These are phyloP conservation scores for Tulasnella sp. DNA, from an alignment of 768 basidiomycete genomes.

Conservation along the genomic window DNA sequence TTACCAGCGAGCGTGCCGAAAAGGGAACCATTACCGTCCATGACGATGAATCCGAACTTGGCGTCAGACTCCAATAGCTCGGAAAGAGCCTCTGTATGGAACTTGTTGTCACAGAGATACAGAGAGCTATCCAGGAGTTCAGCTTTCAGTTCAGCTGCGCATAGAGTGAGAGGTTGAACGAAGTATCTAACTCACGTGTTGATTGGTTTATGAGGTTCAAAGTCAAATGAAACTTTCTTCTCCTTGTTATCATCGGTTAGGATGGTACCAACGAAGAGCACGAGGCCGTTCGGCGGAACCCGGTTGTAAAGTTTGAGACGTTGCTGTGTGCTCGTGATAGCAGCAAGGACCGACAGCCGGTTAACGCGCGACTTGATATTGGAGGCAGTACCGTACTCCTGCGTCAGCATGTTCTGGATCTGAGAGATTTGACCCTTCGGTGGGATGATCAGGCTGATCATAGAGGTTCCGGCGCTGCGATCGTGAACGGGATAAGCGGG, in stretches of 20 bases:
- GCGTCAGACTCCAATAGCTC: conserved; percentile 96
- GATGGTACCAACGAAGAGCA: conserved; percentile 96
- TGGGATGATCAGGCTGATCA: conserved; percentile 97
- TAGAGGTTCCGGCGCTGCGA: conserved; percentile 83
- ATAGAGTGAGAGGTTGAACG: neutral
- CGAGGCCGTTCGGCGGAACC: conserved; percentile 92
- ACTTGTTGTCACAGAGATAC: conserved; percentile 99
- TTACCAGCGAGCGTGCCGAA: conserved; percentile 95
- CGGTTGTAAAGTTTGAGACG: conserved; percentile 93
- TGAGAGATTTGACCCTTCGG: conserved; percentile 97
- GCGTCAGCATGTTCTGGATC: conserved; percentile 90
- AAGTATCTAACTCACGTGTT: conserved; percentile 95
- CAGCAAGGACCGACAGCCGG: conserved; percentile 92
- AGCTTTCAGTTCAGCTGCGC: too few relatives aligned
- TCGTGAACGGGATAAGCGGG: neutral
- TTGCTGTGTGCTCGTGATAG: conserved; percentile 97
- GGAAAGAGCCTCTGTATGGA: conserved; percentile 94
- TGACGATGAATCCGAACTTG: conserved; percentile 98
- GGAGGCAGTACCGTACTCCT: conserved; percentile 97
- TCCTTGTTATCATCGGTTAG: conserved; percentile 98
- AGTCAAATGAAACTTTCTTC: conserved; percentile 98
- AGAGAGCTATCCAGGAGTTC: conserved; percentile 53
- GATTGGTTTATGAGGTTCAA: conserved; percentile 97
- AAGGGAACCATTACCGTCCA: conserved; percentile 97
- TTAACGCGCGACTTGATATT: conserved; percentile 99